Base-by-base conservation (phyloP, 345 rosid genomes). In the Diplotaxis tenuifolia region DNA sequence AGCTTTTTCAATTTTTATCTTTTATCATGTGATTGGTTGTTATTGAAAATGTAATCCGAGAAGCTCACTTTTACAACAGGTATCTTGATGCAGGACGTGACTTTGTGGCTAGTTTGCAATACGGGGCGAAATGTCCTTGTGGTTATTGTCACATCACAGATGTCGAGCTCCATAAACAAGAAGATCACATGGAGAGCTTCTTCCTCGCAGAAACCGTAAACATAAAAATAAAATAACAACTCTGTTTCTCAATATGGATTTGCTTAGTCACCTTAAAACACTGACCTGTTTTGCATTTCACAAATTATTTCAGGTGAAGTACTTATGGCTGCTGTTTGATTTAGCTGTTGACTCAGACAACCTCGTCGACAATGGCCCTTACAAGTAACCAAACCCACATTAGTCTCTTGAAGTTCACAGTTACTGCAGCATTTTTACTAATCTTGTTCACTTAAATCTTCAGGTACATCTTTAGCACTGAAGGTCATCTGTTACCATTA, bases 171-270 rank as follows among this genome's bases (percentile, higher is more conserved):
- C 98, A 94, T 75, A 68, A 88, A 74, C 86, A 70, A 77, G 97
- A 89, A 79, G 96, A 94, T 74, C 98, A 92, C 78, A 94, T 94
- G 98, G 98, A 94, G 80, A 94, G 98, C 83, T 94, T 94, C 82
- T 94, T 94, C 86, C 93, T 94, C 9, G 97, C 97, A n/a, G 98
- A 94, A 91, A 94, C 98, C 6, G 98, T 94, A 75, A 25, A 2
- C 1, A n/a, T n/a, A n/a, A n/a, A 6, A 0, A 9, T 0, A 9
- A 19, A 9, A 57, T 4, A 10, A 6, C 0, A 45, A 71, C 79
- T 27, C n/a, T 63, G 12, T 68, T 66, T 62, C 38, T 29, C 65
- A 28, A 21, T 45, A 55, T 36, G 62, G 36, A 57, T 70, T 64
- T 34, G 28, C 58, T 53, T 67, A 8, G 9, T 19, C 34, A 21